Evolutionary conservation across 352 stramenopile genomes (phyloP), one percentile per base, ranked within the genome.

Genomic region (Halophytophthora batemanensis): DNA sequence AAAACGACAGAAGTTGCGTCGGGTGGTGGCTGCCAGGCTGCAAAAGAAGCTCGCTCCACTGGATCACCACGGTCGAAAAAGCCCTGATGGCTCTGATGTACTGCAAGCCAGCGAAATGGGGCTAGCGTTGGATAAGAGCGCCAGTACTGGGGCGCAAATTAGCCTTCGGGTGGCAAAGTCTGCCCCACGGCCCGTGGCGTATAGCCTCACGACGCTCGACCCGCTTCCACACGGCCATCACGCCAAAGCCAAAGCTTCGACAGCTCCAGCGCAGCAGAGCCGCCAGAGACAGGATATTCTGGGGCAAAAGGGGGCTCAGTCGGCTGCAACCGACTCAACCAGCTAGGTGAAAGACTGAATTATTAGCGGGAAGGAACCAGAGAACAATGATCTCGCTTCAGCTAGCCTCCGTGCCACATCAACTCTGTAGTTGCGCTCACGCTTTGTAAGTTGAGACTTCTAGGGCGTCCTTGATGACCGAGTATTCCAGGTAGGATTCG

Each of bases 121-220:
- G 25, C 25, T 31, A 31, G 39, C 36, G 15, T 17, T 63, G 37
- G 59, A 52, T 29, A 69, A 61, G 37, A 57, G 35, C n/a, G 44
- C 50, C 1, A 64, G 49, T 29, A 51, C 45, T 11, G 49, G 49
- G 36, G 3, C 36, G 14, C 51, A 58, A 19, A 15, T 18, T 2
- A 73, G 66, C 34, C 47, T 80, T 14, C 57, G 50, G 0, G 22
- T 71, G 17, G 62, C 63, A 28, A 62, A 53, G 3, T 67, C 59
- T 15, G 59, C 50, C 2, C 73, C 69, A 18, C 67, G 61, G 17
- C 68, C 69, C 18, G 53, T 71, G 15, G 74, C 68, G 0, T 85
- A 85, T 47, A 85, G 74, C 33, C 58, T 85, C 19, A 77, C 70
- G 50, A 74, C 45, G 18, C 48, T 85, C 12, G 64, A 74, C 10